Evolutionary conservation across 2,329 filamentous ascomycete genomes (phyloP), one percentile per base, ranked within the genome.

Genomic region (Acarospora socialis): DNA sequence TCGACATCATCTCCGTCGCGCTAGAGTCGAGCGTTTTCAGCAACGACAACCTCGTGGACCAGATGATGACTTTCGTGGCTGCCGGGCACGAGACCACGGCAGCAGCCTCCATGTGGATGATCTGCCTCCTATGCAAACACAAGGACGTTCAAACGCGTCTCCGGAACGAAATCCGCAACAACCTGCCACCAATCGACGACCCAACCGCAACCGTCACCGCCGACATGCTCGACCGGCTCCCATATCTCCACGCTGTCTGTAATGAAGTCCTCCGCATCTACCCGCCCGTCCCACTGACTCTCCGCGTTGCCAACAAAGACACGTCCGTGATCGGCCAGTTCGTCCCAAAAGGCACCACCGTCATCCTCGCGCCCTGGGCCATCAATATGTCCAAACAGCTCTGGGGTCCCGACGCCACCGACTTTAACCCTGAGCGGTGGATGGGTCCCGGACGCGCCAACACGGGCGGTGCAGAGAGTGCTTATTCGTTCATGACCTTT

Each of bases 31-130:
- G 79, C 28, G 72, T 65, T 4, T 90, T 92, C 55, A 68, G 59
- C 8, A 81, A 90, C 40, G 78, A 83, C 29, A 73, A 82, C 38
- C 68, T 92, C n/a, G 70, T 83, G 21, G 79, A 90, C 51, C 83
- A 92, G 55, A 69, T 90, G 50, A 90, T 92, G 81, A 92, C 81
- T 0, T 90, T 92, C 59, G 68, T 92, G 4, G 78, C 77, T 1
- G 83, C 83, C 0, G 77, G 77, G 14, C 81, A 87, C 52, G 80
- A 87, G 56, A 87, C 81, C 1, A 86, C 80, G 0, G 73, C 81
- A 1, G 68, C 74, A 1, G 67, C 80, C 12, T 63, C 90, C 49
- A 78, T 75, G n/a, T 87, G 80, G 78, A 69, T 76, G 3, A 55
- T 74, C 5, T 81, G 83, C 48, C 59, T 77, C 25, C 66, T 90